Evolutionary conservation across 2,329 filamentous ascomycete genomes (phyloP).

Genomic region (Elsinoe australis): DNA sequence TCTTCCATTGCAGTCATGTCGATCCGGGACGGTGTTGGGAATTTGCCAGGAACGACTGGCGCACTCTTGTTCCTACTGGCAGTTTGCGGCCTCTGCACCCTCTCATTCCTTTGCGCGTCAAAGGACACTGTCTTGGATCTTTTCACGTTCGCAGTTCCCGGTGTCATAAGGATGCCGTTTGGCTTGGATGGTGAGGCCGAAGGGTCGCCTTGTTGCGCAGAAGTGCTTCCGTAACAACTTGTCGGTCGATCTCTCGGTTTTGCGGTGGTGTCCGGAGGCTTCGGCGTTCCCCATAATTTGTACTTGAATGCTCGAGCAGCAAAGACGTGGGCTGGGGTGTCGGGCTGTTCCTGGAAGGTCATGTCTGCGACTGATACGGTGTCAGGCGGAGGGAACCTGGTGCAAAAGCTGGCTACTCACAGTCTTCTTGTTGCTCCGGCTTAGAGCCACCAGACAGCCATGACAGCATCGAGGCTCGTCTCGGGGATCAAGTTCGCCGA

Average conservation of each 20-base stretch:
- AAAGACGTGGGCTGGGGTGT: slow-evolving; percentile 60
- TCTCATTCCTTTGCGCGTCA: slow-evolving; percentile 50
- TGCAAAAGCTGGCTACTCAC: neutral
- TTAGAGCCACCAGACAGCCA: slow-evolving; percentile 5
- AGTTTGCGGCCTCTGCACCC: slow-evolving; percentile 34
- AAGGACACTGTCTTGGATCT: slow-evolving; percentile 54
- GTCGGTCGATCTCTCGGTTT: neutral
- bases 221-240: slow-evolving; percentile 3
- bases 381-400: neutral
- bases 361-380: neutral
- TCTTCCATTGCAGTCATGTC: slow-evolving; percentile 25
- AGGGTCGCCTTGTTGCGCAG: neutral
- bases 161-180: slow-evolving; percentile 55
- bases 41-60: slow-evolving; percentile 42
- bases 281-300: slow-evolving; percentile 57
- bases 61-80: slow-evolving; percentile 39
- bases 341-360: slow-evolving; percentile 45
- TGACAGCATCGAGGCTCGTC: slow-evolving; percentile 2
- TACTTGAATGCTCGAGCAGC: slow-evolving; percentile 60
- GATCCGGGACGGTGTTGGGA: slow-evolving; percentile 44
- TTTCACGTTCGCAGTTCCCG: slow-evolving; percentile 49
- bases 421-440: slow-evolving; percentile 5
- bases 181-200: slow-evolving; percentile 39
- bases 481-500: slow-evolving; percentile 11
- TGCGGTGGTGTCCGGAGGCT: slow-evolving; percentile 23